Base-by-base conservation (phyloP, 257 asterid species). In the Euphrasia confusa region DNA sequence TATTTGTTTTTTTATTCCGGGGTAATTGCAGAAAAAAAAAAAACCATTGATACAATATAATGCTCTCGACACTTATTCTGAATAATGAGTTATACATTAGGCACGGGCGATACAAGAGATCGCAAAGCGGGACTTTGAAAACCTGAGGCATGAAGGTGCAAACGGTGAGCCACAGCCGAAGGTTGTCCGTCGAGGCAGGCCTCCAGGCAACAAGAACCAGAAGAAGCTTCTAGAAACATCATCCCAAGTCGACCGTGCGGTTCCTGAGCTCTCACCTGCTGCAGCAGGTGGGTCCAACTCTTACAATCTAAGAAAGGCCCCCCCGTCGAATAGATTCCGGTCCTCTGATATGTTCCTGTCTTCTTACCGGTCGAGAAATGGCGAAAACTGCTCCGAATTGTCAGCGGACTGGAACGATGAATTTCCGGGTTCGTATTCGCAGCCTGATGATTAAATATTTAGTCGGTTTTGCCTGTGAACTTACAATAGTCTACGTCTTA, bases 101-200 rank as follows among this genome's bases (percentile, higher is more conserved):
- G 99, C 99, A 69, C 83, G 90, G 47, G 39, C 99, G 26, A 89
- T 93, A 65, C 94, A 82, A 79, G 96, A 89, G 0, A 75, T 89
- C 58, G 94, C 90, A 5, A 87, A 71, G 75, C 72, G 97, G 32
- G 99, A 93, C 75, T 89, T 93, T 37, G 83, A 78, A 61, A 89
- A 93, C 76, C 78, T 93, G 68, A 83, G 81, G 83, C 90, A 81
- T 49, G 95, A 85, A 72, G 99, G 97, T 42, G 95, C 81, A 62
- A 71, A 89, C 71, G 99, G 97, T 63, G 94, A 78, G 62, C 98
- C 95, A 54, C 96, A 83, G 72, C 96, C 95, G 2, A 93, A 87
- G 80, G 81, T 93, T 17, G 97, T 93, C 42, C 79, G 99, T 40
- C 82, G 99, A 78, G 99, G 99, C 67, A 78, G 99, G 68, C 99